Conservation (phyloP, 345 rosid species). For the Fremontodendron californicum region DNA sequence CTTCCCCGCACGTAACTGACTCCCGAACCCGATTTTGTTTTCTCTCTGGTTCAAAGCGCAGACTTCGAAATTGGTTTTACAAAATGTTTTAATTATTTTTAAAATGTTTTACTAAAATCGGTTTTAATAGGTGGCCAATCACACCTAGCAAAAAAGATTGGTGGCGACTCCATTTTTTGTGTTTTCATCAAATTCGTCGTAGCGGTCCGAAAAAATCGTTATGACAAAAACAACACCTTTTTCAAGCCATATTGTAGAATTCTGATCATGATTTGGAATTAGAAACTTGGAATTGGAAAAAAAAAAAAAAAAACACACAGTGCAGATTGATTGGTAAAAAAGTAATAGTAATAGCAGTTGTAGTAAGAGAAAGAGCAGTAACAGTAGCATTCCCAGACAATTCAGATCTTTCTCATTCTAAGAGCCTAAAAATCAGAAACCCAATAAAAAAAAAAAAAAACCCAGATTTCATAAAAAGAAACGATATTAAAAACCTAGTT, state of each 20-base stretch:
- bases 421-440: conserved; percentile 23
- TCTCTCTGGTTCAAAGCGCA: no score
- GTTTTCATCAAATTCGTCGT: no score
- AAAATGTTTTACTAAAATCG: no score
- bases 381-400: conserved; percentile 47
- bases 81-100: no score
- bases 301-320: conserved; percentile 6
- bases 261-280: background rate
- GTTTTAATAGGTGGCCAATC: no score
- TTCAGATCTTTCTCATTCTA: conserved; percentile 54
- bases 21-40: no score
- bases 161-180: no score
- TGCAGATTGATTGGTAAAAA: conserved; percentile 20
- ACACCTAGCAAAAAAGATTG: no score
- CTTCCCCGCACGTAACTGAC: no score
- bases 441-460: conserved; percentile 23
- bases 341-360: background rate
- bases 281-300: background rate
- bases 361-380: conserved; percentile 16
- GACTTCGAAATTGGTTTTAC: no score
- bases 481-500: background rate
- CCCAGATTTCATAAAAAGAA: conserved; percentile 5
- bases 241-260: background rate
- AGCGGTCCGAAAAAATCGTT: no score
- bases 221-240: background rate